These are phyloP conservation scores for Plantago major DNA, from an alignment of 257 asterid genomes.

Conservation along the genomic window DNA sequence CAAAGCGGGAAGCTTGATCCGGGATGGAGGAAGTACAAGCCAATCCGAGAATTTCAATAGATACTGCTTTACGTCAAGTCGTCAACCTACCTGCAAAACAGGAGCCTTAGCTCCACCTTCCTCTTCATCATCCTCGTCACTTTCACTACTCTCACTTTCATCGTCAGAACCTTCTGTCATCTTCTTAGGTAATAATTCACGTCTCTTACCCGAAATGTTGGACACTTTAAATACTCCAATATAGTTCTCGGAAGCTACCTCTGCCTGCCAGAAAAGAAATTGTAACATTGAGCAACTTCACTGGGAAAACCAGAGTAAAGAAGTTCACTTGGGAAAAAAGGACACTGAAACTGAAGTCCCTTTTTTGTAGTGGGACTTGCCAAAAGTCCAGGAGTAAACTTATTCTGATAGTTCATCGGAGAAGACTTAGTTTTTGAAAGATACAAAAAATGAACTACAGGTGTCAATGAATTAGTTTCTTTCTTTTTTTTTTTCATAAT, in stretches of 20 bases:
- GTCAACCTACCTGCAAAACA: constrained; percentile 57
- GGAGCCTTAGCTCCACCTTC: constrained; percentile 54
- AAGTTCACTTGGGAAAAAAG: not conserved
- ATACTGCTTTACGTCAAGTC: not conserved
- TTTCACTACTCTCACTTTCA: constrained; percentile 81
- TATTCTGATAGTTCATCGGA: no score
- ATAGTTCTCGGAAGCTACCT: constrained; percentile 58
- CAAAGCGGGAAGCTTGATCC: no score
- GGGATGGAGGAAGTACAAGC: no score
- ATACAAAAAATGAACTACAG: no score
- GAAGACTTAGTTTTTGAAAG: no score
- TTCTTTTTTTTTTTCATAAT: no score
- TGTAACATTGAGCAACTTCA: not conserved
- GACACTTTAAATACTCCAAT: constrained; percentile 70
- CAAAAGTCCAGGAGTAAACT: no score
- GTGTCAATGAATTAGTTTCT: no score
- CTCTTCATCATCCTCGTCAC: constrained; percentile 69
- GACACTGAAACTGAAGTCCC: not conserved
- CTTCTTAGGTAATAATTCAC: constrained; percentile 58
- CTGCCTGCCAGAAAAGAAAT: constrained; percentile 49
- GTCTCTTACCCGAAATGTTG: constrained; percentile 83
- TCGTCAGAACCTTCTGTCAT: constrained; percentile 53
- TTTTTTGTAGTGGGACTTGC: no score
- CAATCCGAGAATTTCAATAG: not conserved
- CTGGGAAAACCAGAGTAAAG: not conserved